Evolutionary conservation across 257 asterid genomes (phyloP), one percentile per base, ranked within the genome.

Genomic region (Przewalskia tangutica): DNA sequence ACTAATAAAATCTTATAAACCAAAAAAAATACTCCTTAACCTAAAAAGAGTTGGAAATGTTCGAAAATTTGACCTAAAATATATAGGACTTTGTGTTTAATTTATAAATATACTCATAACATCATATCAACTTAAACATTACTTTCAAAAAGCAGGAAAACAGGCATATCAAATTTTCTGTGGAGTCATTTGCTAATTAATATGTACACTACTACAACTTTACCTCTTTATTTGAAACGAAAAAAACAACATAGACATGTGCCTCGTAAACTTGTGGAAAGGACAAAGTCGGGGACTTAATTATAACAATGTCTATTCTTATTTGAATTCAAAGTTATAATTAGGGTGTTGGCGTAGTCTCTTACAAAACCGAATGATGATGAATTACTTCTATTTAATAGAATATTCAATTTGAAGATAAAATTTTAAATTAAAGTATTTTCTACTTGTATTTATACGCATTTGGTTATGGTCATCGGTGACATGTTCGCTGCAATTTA

Each of bases 281-380:
- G 18, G 59, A 46, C 79, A 12, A 46, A 11, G 59, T 48, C 18
- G 4, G 48, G 79, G 60, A 20, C 13, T 23, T 67, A 67, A 68
- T 66, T 73, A 20, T 48, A 23, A 73, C 79, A 73, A 73, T 23
- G 79, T 79, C 34, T n/a, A 79, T 79, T 56, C 73, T 63, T 58
- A 53, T 59, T 79, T 8, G 10, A 7, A 12, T 79, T 44, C 56
- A 46, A 79, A 63, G 82, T 40, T 59, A n/a, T 59, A 79, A 79
- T 59, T 27, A 6, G 3, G 42, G 42, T 38, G 6, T 38, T 38
- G 42, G 4, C 42, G 6, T 38, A 3, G 42, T 38, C 42, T 38
- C 42, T 2, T 38, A 38, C 4, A 2, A 38, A 38, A 38, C 6
- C 5, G 42, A 38, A 38, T 38, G 42, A 38, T 38, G 42, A 38